These are phyloP conservation scores for Lecanicillium sp. DNA, from an alignment of 2,329 filamentous ascomycete species.

Conservation along the genomic window DNA sequence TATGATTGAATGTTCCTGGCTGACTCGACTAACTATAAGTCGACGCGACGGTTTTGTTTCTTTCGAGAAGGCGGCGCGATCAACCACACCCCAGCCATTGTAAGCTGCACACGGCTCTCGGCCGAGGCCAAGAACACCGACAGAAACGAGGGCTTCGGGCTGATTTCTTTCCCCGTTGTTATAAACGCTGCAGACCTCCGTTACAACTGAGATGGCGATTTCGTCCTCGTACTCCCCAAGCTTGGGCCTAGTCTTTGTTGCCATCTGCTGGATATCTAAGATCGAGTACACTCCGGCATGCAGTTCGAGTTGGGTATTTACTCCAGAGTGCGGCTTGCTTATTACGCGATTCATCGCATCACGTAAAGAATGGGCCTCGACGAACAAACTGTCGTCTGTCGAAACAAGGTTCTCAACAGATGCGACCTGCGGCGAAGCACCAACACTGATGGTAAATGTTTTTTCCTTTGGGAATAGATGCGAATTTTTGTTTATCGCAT, in stretches of 20 bases:
- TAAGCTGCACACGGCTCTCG: constrained; percentile 57
- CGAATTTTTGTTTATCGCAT: constrained; percentile 17
- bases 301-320: constrained; percentile 41
- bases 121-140: constrained; percentile 53
- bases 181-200: constrained; percentile 57
- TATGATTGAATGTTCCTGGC: constrained; percentile 59
- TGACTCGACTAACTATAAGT: constrained; percentile 55
- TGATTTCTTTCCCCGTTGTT: constrained; percentile 27
- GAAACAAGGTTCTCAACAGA: constrained; percentile 22
- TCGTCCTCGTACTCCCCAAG: constrained; percentile 31
- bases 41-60: constrained; percentile 3
- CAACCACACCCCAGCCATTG: constrained; percentile 54
- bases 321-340: background rate
- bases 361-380: constrained; percentile 8
- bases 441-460: constrained; percentile 25
- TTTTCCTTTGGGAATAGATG: constrained; percentile 16
- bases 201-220: constrained; percentile 51
- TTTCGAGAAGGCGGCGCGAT: constrained; percentile 25
- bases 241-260: constrained; percentile 40
- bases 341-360: background rate
- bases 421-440: constrained; percentile 28
- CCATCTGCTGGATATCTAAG: constrained; percentile 59
- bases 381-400: background rate
- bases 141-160: constrained; percentile 50
- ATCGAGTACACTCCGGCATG: constrained; percentile 62